These are phyloP conservation scores for Ogataea naganishii DNA, from an alignment of 805 yeast genomes.

Conservation along the genomic window DNA sequence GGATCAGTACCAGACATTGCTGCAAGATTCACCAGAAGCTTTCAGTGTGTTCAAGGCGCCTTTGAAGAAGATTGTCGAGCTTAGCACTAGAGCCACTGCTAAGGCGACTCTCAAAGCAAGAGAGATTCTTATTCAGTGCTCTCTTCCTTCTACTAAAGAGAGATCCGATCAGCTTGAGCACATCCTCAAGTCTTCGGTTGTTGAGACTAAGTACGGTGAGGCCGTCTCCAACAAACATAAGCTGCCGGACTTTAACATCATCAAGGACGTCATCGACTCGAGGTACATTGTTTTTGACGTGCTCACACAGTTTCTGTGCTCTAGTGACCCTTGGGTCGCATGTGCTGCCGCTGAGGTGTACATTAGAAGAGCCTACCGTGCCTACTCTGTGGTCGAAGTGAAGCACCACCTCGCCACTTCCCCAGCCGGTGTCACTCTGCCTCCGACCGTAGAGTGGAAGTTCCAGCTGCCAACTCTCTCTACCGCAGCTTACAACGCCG, in stretches of 20 bases:
- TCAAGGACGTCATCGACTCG: conserved; percentile 91
- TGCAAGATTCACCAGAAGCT: conserved; percentile 63
- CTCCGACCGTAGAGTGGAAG: conserved; percentile 79
- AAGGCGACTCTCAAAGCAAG: conserved; percentile 93
- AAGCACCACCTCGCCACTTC: conserved; percentile 46
- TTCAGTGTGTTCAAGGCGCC: conserved; percentile 60
- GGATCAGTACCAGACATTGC: conserved; percentile 69
- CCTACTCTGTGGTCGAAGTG: conserved; percentile 79
- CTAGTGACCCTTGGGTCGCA: conserved; percentile 79
- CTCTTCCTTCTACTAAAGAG: conserved; percentile 92
- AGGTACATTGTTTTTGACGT: conserved; percentile 96
- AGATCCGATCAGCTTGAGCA: conserved; percentile 97
- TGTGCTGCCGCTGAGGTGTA: conserved; percentile 97
- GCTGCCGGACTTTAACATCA: conserved; percentile 69
- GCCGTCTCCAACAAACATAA: conserved; percentile 61
- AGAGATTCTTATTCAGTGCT: conserved; percentile 93
- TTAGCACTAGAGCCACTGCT: conserved; percentile 85
- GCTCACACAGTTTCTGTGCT: conserved; percentile 80
- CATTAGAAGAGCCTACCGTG: conserved; percentile 93
- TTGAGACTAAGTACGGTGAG: conserved; percentile 85
- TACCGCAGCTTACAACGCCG: conserved; percentile 67
- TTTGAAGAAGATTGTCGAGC: conserved; percentile 72
- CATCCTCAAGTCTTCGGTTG: conserved; percentile 84
- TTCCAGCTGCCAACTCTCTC: conserved; percentile 74
- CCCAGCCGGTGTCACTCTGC: conserved; percentile 25